Base-by-base conservation (phyloP, 176 grass and related monocot species). In the Eleusine coracana region DNA sequence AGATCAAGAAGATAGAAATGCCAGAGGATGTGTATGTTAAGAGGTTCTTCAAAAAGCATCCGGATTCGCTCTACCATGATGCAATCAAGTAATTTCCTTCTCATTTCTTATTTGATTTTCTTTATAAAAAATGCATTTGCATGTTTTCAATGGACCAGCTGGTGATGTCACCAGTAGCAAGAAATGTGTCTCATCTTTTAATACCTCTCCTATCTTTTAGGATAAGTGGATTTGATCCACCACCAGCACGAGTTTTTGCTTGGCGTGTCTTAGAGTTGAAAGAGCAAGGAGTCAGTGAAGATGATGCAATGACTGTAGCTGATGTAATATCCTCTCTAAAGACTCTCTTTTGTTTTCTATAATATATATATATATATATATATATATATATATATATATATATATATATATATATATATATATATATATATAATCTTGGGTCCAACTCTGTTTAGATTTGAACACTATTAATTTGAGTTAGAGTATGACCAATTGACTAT, bases 211-310 rank as follows among this genome's bases (percentile, higher is more conserved):
- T 10, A 56, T 68, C 50, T 85, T 82, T 66, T 79, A 98, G 96
- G 79, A 84, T 98, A 91, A 91, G 86, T 59, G 88, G 82, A 36
- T 92, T 91, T 85, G 92, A 89, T 87, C 88, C 92, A 38, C 92
- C 96, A 66, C 89, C 92, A 67, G 88, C 96, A 39, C 83, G 92
- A 90, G 76, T 95, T 88, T 98, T 98, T 74, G 92, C 92, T 82
- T 98, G 90, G 91, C 85, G 89, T 74, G 80, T 98, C 34, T 72
- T 98, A 74, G 91, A 98, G 56, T 74, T 98, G 80, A 98, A 86
- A 78, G 41, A 81, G 17, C 82, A 93, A 48, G 96, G 92, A 76
- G 85, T 93, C 18, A 34, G 34, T 51, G 96, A 98, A 86, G 89
- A 92, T 8, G 87, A 90, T 75, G 96, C 96, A 7, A 87, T 92